phyloP scores from a whole-genome alignment of 2,329 filamentous ascomycete genomes.

The Chaetomiaceae sp. region DNA sequence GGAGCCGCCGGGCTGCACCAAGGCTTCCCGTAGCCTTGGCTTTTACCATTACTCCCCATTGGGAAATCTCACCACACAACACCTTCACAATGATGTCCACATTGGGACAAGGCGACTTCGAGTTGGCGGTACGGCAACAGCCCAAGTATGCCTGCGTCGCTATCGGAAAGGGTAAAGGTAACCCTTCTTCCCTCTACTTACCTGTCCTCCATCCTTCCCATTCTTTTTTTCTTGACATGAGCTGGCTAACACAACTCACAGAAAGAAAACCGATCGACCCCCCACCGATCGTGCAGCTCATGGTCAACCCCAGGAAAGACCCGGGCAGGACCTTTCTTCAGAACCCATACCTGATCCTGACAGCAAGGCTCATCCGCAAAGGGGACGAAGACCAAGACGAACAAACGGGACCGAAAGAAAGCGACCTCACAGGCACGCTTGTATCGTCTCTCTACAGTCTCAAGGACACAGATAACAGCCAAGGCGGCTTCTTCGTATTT shows the following conservation, averaged over 20 bases:
- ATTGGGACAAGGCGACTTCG: conserved; percentile 26
- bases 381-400: conserved; percentile 37
- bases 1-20: neutral
- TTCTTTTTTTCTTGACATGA: neutral
- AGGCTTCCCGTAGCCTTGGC: neutral
- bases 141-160: conserved; percentile 63
- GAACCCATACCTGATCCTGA: conserved; percentile 52
- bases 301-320: conserved; percentile 43
- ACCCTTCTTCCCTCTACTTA: neutral
- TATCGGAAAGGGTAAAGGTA: conserved; percentile 71
- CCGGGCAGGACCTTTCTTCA: conserved; percentile 45
- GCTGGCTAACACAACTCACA: conserved; percentile 30
- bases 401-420: conserved; percentile 43
- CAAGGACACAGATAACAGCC: conserved; percentile 71
- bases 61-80: neutral
- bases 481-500: conserved; percentile 88
- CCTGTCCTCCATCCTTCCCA: neutral
- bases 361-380: conserved; percentile 36
- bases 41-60: neutral
- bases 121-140: conserved; percentile 53
- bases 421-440: conserved; percentile 63
- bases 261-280: conserved; percentile 86
- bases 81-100: conserved; percentile 12
- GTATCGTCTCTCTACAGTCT: conserved; percentile 78
- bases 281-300: conserved; percentile 74